These are phyloP conservation scores for Tolypocladium sp. DNA, from an alignment of 2,329 filamentous ascomycete species.

Conservation along the genomic window DNA sequence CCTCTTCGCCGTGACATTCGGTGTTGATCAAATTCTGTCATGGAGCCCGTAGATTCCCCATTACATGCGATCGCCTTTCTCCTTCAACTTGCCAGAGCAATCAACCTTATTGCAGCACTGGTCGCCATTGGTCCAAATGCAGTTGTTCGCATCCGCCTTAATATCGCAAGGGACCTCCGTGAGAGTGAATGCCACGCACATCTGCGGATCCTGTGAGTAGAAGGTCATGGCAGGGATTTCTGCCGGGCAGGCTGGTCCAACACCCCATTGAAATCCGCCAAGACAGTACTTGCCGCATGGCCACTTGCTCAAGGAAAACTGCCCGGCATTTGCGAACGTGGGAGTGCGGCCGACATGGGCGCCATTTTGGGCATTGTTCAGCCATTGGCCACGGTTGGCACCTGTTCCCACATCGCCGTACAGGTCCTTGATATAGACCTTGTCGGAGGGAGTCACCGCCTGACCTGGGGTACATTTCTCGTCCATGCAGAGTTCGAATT, in stretches of 20 bases:
- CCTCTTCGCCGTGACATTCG: too few relatives aligned
- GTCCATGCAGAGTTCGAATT: slow-evolving; percentile 9
- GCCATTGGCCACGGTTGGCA: slow-evolving; percentile 7
- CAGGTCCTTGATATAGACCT: slow-evolving; percentile 6
- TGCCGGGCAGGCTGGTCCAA: slow-evolving; percentile 8
- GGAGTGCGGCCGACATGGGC: slow-evolving; percentile 5
- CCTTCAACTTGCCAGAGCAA: neutral
- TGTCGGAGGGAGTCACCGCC: slow-evolving; percentile 4
- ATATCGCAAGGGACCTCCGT: slow-evolving; percentile 10
- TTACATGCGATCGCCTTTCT: neutral
- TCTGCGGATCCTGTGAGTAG: slow-evolving; percentile 7
- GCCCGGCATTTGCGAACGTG: slow-evolving; percentile 4
- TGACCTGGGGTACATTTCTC: slow-evolving; percentile 5
- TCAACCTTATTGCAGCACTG: slow-evolving; percentile 7
- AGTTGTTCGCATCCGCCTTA: slow-evolving; percentile 7
- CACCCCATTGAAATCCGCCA: slow-evolving; percentile 5
- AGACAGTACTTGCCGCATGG: slow-evolving; percentile 10
- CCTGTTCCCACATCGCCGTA: slow-evolving; percentile 7
- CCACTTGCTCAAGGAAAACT: slow-evolving; percentile 11
- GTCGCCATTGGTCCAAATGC: slow-evolving; percentile 7
- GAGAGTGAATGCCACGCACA: slow-evolving; percentile 7
- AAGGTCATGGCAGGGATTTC: slow-evolving; percentile 8
- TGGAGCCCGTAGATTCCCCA: neutral
- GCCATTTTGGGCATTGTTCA: slow-evolving; percentile 7
- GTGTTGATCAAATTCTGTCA: too few relatives aligned